Percentiles rank a stretch among this genome's conserved stretches.
These are phyloP conservation scores for Suillus discolor DNA, from an alignment of 768 basidiomycete genomes.

Conservation along the genomic window DNA sequence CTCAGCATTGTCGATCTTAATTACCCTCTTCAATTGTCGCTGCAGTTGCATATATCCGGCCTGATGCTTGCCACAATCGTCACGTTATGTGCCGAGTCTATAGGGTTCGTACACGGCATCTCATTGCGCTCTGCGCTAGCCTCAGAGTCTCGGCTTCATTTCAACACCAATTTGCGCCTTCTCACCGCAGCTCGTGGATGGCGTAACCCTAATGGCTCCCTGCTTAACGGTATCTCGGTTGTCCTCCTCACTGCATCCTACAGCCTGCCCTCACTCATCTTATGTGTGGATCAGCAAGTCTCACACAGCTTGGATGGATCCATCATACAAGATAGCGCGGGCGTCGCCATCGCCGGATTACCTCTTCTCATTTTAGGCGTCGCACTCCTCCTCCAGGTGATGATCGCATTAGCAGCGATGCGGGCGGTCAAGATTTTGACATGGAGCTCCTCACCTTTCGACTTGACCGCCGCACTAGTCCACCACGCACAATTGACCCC, in stretches of 20 bases:
- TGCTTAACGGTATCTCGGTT: conserved; percentile 25
- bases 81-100: conserved; percentile 31
- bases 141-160: conserved; percentile 25
- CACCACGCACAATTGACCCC: conserved; percentile 25
- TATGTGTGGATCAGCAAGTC: too few relatives aligned
- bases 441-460: conserved; percentile 36
- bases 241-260: conserved; percentile 29
- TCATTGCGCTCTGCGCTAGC: conserved; percentile 31
- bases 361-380: conserved; percentile 32
- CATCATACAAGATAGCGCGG: too few relatives aligned
- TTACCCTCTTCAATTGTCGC: too few relatives aligned
- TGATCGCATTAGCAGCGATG: conserved; percentile 26
- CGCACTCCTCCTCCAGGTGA: conserved; percentile 19
- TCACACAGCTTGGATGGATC: too few relatives aligned
- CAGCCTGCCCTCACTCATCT: conserved; percentile 20
- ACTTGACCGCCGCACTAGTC: conserved; percentile 31
- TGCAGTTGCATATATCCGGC: conserved; percentile 5
- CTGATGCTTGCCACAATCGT: conserved; percentile 32
- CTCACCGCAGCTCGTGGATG: conserved; percentile 23
- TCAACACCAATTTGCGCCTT: conserved; percentile 34
- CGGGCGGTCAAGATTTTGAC: conserved; percentile 26
- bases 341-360: conserved; percentile 18
- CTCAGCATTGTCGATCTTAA: too few relatives aligned
- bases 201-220: conserved; percentile 26
- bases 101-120: conserved; percentile 30